A percentile compares a stretch with the other conserved stretches of the same genome.
phyloP scores from a whole-genome alignment of 768 basidiomycete species.

The Gloeostereum incarnatum region DNA sequence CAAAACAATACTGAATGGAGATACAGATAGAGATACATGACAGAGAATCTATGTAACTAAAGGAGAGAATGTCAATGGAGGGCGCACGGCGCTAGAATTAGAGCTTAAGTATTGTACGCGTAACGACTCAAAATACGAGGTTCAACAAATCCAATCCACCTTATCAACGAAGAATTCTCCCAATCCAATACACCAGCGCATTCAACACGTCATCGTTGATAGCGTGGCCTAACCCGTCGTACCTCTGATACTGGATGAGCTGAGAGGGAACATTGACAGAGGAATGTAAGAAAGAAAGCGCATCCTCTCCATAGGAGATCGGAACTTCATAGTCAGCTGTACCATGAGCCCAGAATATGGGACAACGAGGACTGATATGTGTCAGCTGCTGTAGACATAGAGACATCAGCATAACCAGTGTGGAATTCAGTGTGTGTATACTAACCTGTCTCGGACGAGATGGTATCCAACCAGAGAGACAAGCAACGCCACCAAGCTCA shows the following conservation, averaged over 20 bases:
- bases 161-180: slow-evolving; percentile 3
- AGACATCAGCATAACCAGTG: background rate
- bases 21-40: too few relatives aligned
- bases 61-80: too few relatives aligned
- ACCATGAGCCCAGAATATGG: slow-evolving; percentile 35
- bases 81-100: too few relatives aligned
- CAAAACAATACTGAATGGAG: too few relatives aligned
- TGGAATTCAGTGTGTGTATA: background rate
- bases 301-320: slow-evolving; percentile 20
- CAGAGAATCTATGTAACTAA: too few relatives aligned
- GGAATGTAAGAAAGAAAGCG: slow-evolving; percentile 20
- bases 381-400: slow-evolving; percentile 16
- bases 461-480: slow-evolving; percentile 37
- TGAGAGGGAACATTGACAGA: slow-evolving; percentile 13
- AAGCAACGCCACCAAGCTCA: slow-evolving; percentile 32
- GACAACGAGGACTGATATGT: too few relatives aligned
- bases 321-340: slow-evolving; percentile 27
- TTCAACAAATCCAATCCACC: background rate
- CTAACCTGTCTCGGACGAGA: slow-evolving; percentile 21
- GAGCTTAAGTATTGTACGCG: too few relatives aligned
- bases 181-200: slow-evolving; percentile 22
- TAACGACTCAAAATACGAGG: too few relatives aligned
- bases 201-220: slow-evolving; percentile 23
- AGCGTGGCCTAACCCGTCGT: slow-evolving; percentile 22
- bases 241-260: slow-evolving; percentile 15